Evolutionary conservation across 192 early-diverging fungal species (phyloP), one percentile per base, ranked within the genome.

Genomic region (Backusella luteola): DNA sequence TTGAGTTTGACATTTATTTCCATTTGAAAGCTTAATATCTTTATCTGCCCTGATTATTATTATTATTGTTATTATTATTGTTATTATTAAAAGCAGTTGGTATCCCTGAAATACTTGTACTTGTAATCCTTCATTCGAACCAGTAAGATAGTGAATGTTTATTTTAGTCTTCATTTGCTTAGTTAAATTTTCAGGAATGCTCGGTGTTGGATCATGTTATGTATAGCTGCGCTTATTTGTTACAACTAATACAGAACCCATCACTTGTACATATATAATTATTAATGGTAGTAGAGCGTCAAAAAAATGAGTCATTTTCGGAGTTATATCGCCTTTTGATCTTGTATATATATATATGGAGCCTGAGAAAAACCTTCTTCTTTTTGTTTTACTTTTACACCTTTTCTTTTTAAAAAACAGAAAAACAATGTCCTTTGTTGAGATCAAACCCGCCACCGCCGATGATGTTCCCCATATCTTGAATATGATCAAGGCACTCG

Each of bases 401-500:
- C n/a, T 39, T 39, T 6, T 39, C 11, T 39, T 44, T 44, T 38
- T 71, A 42, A 76, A 46, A 42, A 36, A 36, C 15, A 34, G 21
- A 34, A n/a, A 42, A 23, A 23, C 9, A 44, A 53, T 68, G 69
- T 53, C 32, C n/a, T 5, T 59, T 42, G 39, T 87, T 52, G 75
- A 76, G 11, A 81, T 88, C 71, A 80, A 80, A 42, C 81, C 90
- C 0, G 92, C 94, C 4, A 88, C 84, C 0, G 77, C 81, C 34
- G 73, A 80, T 1, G 92, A 96, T 72, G 86, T 89, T 38, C 84
- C 87, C 6, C 78, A 89, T 32, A 91, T 96, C 63, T 81, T 93
- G 34, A 71, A 78, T 41, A 92, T 95, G 79, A 94, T 95, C 75
- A 80, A 87, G 59, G 77, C 89, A 21, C 89, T 97, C 67, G 94